phyloP scores from a whole-genome alignment of 1,139 yeast species.

The Yamadazyma triangularis region DNA sequence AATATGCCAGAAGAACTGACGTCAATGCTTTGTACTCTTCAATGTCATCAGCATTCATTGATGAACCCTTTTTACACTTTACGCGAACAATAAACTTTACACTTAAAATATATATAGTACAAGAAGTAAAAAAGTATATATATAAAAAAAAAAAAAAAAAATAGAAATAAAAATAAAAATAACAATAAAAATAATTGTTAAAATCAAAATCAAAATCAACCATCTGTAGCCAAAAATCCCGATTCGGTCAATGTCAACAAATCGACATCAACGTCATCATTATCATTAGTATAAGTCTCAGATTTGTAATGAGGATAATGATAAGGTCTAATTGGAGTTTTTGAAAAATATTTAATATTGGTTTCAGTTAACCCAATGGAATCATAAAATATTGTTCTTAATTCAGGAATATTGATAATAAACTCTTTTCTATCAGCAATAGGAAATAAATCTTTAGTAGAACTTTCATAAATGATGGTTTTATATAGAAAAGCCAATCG shows the following conservation, averaged over 20 bases:
- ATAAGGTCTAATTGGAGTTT: constrained; percentile 19
- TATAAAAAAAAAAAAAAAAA: too few relatives aligned
- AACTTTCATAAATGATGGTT: constrained; percentile 23
- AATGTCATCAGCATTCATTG: constrained; percentile 57
- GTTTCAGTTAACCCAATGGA: constrained; percentile 24
- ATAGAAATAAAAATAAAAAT: too few relatives aligned
- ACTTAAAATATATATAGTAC: too few relatives aligned
- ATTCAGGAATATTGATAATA: constrained; percentile 22
- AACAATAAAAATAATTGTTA: too few relatives aligned
- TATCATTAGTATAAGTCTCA: not conserved
- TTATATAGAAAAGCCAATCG: constrained; percentile 14
- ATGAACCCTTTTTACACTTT: too few relatives aligned
- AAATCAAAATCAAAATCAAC: not conserved
- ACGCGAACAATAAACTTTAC: too few relatives aligned
- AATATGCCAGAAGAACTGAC: constrained; percentile 34
- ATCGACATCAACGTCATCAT: constrained; percentile 12
- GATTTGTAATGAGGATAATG: constrained; percentile 25
- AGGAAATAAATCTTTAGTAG: constrained; percentile 22
- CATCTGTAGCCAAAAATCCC: constrained; percentile 17
- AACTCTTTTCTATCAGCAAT: constrained; percentile 25
- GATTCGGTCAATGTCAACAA: constrained; percentile 11
- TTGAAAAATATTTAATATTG: constrained; percentile 22
- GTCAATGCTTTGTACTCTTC: constrained; percentile 39
- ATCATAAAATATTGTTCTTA: constrained; percentile 22
- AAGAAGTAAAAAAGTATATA: not conserved